A percentile compares a stretch with the other conserved stretches of the same genome.
phyloP scores from a whole-genome alignment of 2,329 filamentous ascomycete genomes.

The Fonsecaea multimorphosa region DNA sequence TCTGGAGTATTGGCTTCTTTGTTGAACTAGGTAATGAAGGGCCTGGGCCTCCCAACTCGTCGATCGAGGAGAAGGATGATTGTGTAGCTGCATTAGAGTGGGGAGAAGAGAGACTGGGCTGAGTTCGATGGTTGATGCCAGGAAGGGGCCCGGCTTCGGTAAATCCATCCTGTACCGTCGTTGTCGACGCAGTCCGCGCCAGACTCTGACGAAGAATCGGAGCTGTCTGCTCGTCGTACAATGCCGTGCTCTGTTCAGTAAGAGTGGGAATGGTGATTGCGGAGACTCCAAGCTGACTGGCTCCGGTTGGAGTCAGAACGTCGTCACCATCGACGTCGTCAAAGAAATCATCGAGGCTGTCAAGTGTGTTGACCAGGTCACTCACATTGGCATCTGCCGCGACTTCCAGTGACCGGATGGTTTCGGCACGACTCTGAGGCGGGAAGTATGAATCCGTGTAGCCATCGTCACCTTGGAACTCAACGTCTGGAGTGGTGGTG shows the following conservation, averaged over 20 bases:
- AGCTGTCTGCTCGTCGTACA: conserved; percentile 92
- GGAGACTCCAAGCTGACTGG: conserved; percentile 57
- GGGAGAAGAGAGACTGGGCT: conserved; percentile 33
- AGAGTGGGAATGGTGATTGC: conserved; percentile 55
- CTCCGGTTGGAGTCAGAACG: conserved; percentile 44
- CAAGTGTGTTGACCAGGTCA: conserved; percentile 79
- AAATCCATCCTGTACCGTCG: conserved; percentile 87
- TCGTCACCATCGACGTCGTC: conserved; percentile 65
- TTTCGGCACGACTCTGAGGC: conserved; percentile 74
- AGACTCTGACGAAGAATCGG: conserved; percentile 87
- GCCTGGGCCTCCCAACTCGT: conserved; percentile 61
- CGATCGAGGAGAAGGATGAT: conserved; percentile 37
- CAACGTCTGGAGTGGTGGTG: conserved; percentile 80
- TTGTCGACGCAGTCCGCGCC: conserved; percentile 71
- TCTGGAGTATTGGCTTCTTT: conserved; percentile 65
- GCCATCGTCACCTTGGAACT: conserved; percentile 90
- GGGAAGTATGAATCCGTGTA: conserved; percentile 78
- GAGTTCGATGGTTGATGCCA: conserved; percentile 54
- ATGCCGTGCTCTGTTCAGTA: conserved; percentile 75
- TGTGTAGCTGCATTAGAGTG: conserved; percentile 30
- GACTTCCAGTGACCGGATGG: conserved; percentile 85
- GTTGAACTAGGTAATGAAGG: conserved; percentile 57
- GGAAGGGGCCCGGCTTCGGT: conserved; percentile 71
- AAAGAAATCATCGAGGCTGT: conserved; percentile 82
- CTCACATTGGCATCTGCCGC: conserved; percentile 69